phyloP scores from a whole-genome alignment of 129 eudicot genomes.

The carrot (Daucus carota) region DNA sequence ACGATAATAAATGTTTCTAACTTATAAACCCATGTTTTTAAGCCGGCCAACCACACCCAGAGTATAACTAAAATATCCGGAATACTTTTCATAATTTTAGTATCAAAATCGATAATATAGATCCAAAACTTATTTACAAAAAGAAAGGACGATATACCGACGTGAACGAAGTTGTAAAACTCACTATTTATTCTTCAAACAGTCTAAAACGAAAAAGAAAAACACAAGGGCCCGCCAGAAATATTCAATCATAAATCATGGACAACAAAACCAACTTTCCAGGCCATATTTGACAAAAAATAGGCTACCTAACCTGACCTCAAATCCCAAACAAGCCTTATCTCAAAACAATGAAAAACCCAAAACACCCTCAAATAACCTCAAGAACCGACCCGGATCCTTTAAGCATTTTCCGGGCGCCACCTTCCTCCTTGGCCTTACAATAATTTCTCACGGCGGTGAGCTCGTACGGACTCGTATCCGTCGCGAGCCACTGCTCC shows the following conservation, averaged over 20 bases:
- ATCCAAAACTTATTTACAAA: too few species aligned
- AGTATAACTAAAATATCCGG: too few species aligned
- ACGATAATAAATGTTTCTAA: too few species aligned
- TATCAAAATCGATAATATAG: too few species aligned
- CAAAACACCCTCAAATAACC: not conserved
- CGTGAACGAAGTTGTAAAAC: too few species aligned
- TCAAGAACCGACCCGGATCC: conserved; percentile 4
- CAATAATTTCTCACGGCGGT: not conserved
- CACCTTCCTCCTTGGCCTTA: not conserved
- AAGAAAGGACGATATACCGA: too few species aligned
- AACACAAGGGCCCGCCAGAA: not conserved
- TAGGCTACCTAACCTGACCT: not conserved
- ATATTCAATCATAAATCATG: not conserved
- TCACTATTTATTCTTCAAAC: too few species aligned
- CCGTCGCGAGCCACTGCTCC: not conserved
- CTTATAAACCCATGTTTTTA: too few species aligned
- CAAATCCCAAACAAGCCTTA: not conserved
- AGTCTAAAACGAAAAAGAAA: too few species aligned
- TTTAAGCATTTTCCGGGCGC: not conserved
- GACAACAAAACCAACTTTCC: not conserved
- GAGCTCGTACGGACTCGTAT: not conserved
- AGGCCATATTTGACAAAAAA: not conserved
- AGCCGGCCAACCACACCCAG: too few species aligned
- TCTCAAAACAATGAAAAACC: not conserved
- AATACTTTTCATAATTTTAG: too few species aligned